Conservation (phyloP, 441 rosid genomes). For the Pelargonium cotyledonis region DNA sequence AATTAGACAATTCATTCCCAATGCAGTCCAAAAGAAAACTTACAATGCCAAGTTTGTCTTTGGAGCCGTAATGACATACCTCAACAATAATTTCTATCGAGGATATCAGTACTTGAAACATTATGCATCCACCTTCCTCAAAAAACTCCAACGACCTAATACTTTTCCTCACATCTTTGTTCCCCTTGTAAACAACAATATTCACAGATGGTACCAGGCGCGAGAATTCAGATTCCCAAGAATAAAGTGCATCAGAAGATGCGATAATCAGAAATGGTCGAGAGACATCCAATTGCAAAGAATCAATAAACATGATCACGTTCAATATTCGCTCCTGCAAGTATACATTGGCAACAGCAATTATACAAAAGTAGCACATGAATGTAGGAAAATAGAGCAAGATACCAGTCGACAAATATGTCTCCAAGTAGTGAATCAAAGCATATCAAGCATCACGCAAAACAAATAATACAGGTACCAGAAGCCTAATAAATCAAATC, state of each 20-base stretch:
- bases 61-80: constrained; percentile 30
- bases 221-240: constrained; percentile 48
- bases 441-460: constrained; percentile 1
- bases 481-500: neutral
- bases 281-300: constrained; percentile 25
- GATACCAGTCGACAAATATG: neutral
- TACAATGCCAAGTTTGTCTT: neutral
- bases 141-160: constrained; percentile 40
- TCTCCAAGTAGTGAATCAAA: neutral
- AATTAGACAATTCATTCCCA: neutral
- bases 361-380: neutral
- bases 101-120: constrained; percentile 49
- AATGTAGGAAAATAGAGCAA: neutral
- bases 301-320: constrained; percentile 37
- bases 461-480: neutral
- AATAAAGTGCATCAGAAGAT: constrained; percentile 32
- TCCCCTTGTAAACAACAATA: constrained; percentile 45
- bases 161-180: constrained; percentile 30
- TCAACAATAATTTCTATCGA: constrained; percentile 42
- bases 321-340: constrained; percentile 48
- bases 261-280: constrained; percentile 49
- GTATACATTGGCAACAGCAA: constrained; percentile 3
- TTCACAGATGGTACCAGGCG: constrained; percentile 32
- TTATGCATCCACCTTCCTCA: constrained; percentile 34
- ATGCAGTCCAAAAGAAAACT: neutral